A percentile compares a stretch with the other conserved stretches of the same genome.
Conservation (phyloP, 2,329 filamentous ascomycete species). For the Blastomyces parvus region DNA sequence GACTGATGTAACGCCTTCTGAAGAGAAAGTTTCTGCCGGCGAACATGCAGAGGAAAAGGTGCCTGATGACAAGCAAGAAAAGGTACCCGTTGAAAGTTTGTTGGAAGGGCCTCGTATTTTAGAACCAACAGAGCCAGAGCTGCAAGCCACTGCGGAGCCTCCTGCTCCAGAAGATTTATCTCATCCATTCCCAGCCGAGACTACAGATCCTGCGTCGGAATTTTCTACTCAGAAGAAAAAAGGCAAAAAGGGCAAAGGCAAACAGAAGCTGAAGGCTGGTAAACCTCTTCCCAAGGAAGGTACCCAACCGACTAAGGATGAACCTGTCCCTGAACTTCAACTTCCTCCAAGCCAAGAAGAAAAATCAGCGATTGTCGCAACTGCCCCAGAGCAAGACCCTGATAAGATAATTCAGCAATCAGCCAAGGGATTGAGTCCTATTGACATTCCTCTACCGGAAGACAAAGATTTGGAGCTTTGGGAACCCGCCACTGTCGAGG, state of each 20-base stretch:
- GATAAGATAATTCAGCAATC: neutral
- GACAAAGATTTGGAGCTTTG: neutral
- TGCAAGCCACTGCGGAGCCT: neutral
- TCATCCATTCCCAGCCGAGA: neutral
- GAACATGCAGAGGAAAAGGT: neutral
- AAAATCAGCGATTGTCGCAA: neutral
- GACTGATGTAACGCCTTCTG: neutral
- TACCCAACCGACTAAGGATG: neutral
- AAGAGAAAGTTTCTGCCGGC: neutral
- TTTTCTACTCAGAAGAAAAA: slow-evolving; percentile 5
- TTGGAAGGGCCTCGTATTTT: neutral
- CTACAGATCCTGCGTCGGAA: neutral
- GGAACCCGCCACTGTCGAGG: neutral
- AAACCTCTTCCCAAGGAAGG: slow-evolving; percentile 3
- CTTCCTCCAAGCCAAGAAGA: slow-evolving; percentile 18
- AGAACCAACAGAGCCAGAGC: neutral
- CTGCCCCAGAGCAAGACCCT: neutral
- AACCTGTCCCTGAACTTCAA: slow-evolving; percentile 9
- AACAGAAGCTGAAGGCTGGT: slow-evolving; percentile 1
- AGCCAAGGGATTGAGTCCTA: neutral
- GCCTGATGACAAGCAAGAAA: neutral
- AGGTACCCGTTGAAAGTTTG: neutral
- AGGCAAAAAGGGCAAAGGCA: slow-evolving; percentile 8
- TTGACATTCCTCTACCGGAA: neutral
- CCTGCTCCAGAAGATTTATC: neutral